Evolutionary conservation across 331 rosid species (phyloP), one percentile per base, ranked within the genome.

Genomic region (Quercus tomentella): DNA sequence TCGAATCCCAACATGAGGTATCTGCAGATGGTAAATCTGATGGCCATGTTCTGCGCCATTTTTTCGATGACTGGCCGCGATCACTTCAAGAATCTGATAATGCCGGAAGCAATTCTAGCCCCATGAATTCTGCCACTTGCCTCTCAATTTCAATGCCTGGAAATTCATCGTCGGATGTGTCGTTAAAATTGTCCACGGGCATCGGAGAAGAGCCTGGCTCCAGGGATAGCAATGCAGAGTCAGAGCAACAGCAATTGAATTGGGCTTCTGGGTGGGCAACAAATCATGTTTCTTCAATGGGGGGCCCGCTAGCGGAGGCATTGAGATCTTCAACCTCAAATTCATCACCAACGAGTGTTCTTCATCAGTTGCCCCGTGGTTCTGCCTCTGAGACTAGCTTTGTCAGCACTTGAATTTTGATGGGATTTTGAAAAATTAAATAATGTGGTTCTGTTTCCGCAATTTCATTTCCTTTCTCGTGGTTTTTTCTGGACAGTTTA

Each of bases 261-360:
- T 93, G 99, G 99, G 90, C 88, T 0, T 83, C 85, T 1, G 96
- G 91, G 0, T 93, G 98, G 99, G 78, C 88, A 1, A 57, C 86
- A 5, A 85, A 76, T 86, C 99, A 86, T 45, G 92, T 89, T 90
- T 82, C 92, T 67, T 89, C 98, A 1, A 85, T 92, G 99, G 99
- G 99, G 5, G 99, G 98, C 14, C 99, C 98, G 56, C 97, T 96
- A n/a, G 99, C 98, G 0, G 99, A 96, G 78, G 99, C 97, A 17
- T 88, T 96, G 12, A 88, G 94, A 65, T 96, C 99, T 18, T 83
- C 98, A 3, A 85, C 87, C 52, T 75, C 97, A 67, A 83, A 87
- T 73, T 89, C 97, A 3, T 91, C 97, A 5, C 99, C 97, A 0
- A 96, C 97, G 1, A 93, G 97, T 52, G 98, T 93, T 66, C 82